Evolutionary conservation across 2,329 filamentous ascomycete genomes (phyloP).

Genomic region (Aphanocladium album): DNA sequence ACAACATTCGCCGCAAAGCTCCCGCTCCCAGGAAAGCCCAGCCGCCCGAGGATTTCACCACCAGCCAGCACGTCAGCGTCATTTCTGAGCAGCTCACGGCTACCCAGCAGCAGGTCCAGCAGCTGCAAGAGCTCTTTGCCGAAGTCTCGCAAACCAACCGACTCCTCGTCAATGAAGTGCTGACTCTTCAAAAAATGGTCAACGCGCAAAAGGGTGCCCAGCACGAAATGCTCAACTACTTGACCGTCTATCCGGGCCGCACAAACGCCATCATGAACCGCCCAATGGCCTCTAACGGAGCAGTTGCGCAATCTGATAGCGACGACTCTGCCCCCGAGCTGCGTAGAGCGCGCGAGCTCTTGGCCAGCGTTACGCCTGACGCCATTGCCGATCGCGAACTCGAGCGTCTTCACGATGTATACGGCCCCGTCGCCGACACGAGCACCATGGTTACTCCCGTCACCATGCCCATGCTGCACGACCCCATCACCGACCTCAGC

Average conservation of each 20-base stretch:
- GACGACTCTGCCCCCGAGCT: conserved; percentile 49
- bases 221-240: conserved; percentile 52
- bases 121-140: conserved; percentile 77
- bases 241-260: conserved; percentile 43
- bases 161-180: conserved; percentile 56
- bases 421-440: conserved; percentile 51
- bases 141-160: conserved; percentile 65
- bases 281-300: conserved; percentile 28
- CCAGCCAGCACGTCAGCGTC: conserved; percentile 82
- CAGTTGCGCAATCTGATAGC: conserved; percentile 36
- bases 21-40: conserved; percentile 78
- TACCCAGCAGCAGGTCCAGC: conserved; percentile 87
- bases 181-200: conserved; percentile 56
- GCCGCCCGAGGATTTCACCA: conserved; percentile 64
- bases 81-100: conserved; percentile 84
- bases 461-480: conserved; percentile 44
- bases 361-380: conserved; percentile 49
- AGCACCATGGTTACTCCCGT: conserved; percentile 37
- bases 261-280: conserved; percentile 31
- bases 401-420: conserved; percentile 50
- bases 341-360: conserved; percentile 51
- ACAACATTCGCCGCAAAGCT: conserved; percentile 94
- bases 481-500: conserved; percentile 50
- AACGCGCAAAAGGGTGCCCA: conserved; percentile 54
- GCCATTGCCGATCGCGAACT: conserved; percentile 49